Percentiles rank a stretch among this genome's conserved stretches.
phyloP scores from a whole-genome alignment of 805 yeast species.

The Candida insectalens region DNA sequence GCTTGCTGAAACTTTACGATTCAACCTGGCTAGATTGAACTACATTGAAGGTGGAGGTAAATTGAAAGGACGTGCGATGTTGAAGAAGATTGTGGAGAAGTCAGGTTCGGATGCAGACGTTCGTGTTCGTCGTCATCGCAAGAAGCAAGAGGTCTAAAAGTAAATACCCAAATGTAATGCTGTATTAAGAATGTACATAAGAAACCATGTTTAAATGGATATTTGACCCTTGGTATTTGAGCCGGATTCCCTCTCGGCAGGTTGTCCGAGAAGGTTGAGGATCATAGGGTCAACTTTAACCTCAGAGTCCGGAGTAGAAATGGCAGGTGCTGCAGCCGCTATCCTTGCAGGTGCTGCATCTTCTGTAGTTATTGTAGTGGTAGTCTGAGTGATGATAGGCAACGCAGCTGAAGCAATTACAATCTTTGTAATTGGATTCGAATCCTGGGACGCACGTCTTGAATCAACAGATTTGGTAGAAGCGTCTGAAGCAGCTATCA shows the following conservation, averaged over 20 bases:
- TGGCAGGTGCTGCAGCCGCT: background rate
- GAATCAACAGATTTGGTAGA: conserved; percentile 4
- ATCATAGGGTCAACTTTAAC: no score
- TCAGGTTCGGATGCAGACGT: conserved; percentile 8
- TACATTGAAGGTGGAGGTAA: conserved; percentile 25
- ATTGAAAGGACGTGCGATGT: conserved; percentile 24
- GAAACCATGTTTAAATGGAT: no score
- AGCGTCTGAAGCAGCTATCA: no score
- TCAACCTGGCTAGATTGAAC: conserved; percentile 35
- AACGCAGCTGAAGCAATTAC: conserved; percentile 25
- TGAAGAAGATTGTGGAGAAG: conserved; percentile 22
- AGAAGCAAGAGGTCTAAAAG: conserved; percentile 5
- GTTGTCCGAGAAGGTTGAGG: no score
- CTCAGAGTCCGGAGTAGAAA: no score
- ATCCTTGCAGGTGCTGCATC: background rate
- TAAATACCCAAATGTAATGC: background rate
- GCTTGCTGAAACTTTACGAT: conserved; percentile 54
- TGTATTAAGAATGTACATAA: background rate
- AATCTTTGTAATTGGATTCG: conserved; percentile 20
- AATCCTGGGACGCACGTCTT: conserved; percentile 10
- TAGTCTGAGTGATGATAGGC: conserved; percentile 27
- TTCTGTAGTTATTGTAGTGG: conserved; percentile 19
- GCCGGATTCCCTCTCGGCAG: no score
- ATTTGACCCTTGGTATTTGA: no score
- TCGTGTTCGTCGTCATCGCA: conserved; percentile 1